Base-by-base conservation (phyloP, 2,329 filamentous ascomycete species). In the Arthrobotrys megalospora region DNA sequence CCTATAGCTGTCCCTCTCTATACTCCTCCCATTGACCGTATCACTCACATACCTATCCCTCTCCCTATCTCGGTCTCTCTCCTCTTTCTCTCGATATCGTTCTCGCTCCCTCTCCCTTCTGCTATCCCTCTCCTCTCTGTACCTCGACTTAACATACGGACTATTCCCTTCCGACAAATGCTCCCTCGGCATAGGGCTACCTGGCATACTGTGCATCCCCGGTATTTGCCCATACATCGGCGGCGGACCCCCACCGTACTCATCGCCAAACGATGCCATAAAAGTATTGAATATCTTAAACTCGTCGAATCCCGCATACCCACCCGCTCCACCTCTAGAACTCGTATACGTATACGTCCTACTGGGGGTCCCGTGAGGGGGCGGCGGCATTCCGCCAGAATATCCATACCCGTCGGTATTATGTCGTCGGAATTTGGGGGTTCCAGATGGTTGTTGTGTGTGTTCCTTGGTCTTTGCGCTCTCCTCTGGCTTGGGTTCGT, bases 361-460 rank as follows among this genome's bases (percentile, higher is more conserved):
- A 1, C 63, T 36, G 0, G 73, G 73, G 8, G 75, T 78, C 11
- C 66, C 72, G 24, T 76, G 72, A 28, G 24, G 24, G 3, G 66
- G 65, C 36, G 65, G 72, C 6, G 52, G 68, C 19, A 60, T 62
- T 10, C 62, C 67, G 11, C 62, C 36, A 19, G 70, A 63, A 10
- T 63, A 78, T 16, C 41, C 60, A 19, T 72, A 78, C 12, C 75
- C 52, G 36, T 78, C 75, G 5, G 75, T 78, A 45, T 78, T 78
- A 45, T 78, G 75, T n/a, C 75, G 75, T 66, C 67, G 52, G 16
- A 78, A 78, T 55, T 78, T 78, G 2, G 75, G 75, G 6, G 75
- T 72, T 1, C 85, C 84, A 87, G 43, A 86, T 88, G 14, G 88
- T 88, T 6, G 86, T 86, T 28, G 88, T 89, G 81, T 6, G 50